Evolutionary conservation across 495 filamentous ascomycete genomes (phyloP).

Genomic region (Penicillium waksmanii): DNA sequence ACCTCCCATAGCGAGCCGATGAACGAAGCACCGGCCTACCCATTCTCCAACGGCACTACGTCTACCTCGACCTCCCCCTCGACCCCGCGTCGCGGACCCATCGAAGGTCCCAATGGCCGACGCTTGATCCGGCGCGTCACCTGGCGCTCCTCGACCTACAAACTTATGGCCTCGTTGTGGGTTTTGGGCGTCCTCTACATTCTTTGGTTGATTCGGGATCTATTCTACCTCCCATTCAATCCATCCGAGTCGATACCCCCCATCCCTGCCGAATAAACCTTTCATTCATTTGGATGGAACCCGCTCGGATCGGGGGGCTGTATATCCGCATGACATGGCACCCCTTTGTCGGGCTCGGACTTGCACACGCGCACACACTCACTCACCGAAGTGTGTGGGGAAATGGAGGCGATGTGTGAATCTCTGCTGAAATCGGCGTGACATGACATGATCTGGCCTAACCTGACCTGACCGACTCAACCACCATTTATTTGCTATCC

Average conservation of each 20-base stretch:
- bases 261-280: conserved; percentile 5
- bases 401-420: too few species aligned
- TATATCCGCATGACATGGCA: too few species aligned
- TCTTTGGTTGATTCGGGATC: conserved; percentile 51
- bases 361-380: too few species aligned
- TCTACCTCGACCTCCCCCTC: conserved; percentile 14
- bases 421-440: too few species aligned
- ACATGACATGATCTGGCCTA: too few species aligned
- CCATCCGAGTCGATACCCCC: conserved; percentile 25
- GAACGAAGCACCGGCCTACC: conserved; percentile 45
- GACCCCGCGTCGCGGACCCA: conserved; percentile 42
- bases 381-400: too few species aligned
- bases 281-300: background rate
- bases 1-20: conserved; percentile 47
- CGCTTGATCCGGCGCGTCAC: conserved; percentile 52
- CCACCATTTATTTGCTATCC: too few species aligned
- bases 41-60: conserved; percentile 30
- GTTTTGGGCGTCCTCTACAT: conserved; percentile 51
- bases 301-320: too few species aligned
- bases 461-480: too few species aligned
- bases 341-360: too few species aligned
- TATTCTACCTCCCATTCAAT: conserved; percentile 47
- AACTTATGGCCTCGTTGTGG: conserved; percentile 52
- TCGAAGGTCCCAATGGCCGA: conserved; percentile 50
- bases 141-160: conserved; percentile 55